Evolutionary conservation across 805 yeast species (phyloP).

Genomic region (Lachancea nothofagi): DNA sequence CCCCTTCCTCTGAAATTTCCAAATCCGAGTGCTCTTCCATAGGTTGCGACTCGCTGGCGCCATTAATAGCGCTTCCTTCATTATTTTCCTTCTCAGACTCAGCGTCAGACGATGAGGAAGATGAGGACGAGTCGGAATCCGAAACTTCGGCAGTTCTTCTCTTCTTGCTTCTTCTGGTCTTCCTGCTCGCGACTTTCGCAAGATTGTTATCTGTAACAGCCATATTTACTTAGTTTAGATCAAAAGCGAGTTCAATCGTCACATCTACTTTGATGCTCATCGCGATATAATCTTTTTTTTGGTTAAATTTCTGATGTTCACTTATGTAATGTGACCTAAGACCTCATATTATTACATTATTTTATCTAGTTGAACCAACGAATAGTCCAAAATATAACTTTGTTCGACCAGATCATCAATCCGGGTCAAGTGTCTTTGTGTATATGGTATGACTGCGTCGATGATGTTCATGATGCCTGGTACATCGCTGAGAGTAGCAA

Average conservation of each 20-base stretch:
- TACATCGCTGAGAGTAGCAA: conserved; percentile 54
- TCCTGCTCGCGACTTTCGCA: conserved; percentile 20
- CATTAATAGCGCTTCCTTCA: conserved; percentile 11
- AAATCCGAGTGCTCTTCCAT: conserved; percentile 32
- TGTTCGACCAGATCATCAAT: conserved; percentile 78
- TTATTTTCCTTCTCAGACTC: conserved; percentile 24
- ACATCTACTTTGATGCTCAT: conserved; percentile 3
- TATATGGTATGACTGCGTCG: conserved; percentile 80
- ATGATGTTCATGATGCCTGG: conserved; percentile 63
- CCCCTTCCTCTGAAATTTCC: conserved; percentile 23
- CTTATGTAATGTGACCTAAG: neutral
- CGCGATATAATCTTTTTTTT: conserved; percentile 3
- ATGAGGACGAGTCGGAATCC: conserved; percentile 26
- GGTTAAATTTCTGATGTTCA: neutral
- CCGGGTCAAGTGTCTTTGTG: conserved; percentile 76
- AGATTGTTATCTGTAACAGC: conserved; percentile 20
- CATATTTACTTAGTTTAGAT: conserved; percentile 15
- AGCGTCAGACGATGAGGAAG: conserved; percentile 34
- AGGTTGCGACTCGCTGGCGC: conserved; percentile 6
- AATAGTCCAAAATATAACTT: conserved; percentile 79
- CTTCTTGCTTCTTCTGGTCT: conserved; percentile 61
- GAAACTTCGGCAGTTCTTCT: conserved; percentile 79
- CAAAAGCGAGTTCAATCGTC: neutral
- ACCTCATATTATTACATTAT: conserved; percentile 17
- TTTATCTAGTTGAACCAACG: conserved; percentile 69